phyloP scores from a whole-genome alignment of 257 asterid species.

The Verbena officinalis region DNA sequence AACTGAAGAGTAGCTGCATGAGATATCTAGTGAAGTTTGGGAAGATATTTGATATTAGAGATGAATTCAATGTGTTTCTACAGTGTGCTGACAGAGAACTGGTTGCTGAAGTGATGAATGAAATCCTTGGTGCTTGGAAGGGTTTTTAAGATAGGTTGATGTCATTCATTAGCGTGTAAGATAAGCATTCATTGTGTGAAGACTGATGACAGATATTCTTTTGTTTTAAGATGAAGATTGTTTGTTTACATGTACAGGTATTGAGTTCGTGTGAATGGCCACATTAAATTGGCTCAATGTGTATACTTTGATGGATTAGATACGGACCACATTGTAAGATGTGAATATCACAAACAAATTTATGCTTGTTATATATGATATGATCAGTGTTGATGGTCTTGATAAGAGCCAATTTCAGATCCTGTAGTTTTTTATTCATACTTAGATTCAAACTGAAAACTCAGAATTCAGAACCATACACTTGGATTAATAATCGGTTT shows the following conservation, averaged over 20 bases:
- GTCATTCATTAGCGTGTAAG: neutral
- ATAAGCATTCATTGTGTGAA: neutral
- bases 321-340: conserved; percentile 24
- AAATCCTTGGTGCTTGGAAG: conserved; percentile 84
- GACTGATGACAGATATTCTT: conserved; percentile 12
- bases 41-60: conserved; percentile 72
- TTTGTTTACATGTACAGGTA: conserved; percentile 30
- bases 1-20: conserved; percentile 75
- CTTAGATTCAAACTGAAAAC: no score
- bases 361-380: conserved; percentile 18
- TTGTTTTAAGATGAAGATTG: conserved; percentile 16
- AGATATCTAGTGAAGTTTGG: conserved; percentile 84
- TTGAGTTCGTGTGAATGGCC: conserved; percentile 20
- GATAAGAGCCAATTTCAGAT: no score
- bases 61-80: conserved; percentile 63
- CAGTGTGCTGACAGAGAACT: conserved; percentile 77
- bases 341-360: conserved; percentile 20
- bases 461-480: no score
- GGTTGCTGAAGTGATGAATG: conserved; percentile 63
- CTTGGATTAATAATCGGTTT: no score
- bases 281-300: conserved; percentile 3
- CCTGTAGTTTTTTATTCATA: no score
- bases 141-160: conserved; percentile 58
- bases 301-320: conserved; percentile 14
- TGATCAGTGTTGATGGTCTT: conserved; percentile 3